phyloP scores from a whole-genome alignment of 768 basidiomycete genomes.

The Austroboletus festivus region DNA sequence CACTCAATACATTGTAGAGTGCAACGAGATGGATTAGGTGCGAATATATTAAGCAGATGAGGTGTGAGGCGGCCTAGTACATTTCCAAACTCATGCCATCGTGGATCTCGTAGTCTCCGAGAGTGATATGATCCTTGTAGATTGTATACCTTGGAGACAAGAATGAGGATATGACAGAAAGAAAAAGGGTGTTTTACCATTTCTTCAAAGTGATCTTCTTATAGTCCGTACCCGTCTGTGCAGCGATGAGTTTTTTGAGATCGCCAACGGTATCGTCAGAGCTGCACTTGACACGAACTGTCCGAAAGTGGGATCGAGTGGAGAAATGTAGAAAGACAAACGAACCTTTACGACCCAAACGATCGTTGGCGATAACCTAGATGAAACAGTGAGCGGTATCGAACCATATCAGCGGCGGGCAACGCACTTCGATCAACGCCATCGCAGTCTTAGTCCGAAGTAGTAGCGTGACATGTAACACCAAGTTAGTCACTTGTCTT shows the following conservation, averaged over 20 bases:
- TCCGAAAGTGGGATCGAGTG: constrained; percentile 6
- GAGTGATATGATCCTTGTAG: constrained; percentile 95
- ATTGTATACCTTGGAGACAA: constrained; percentile 71
- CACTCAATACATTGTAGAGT: constrained; percentile 6
- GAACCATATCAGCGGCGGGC: neutral
- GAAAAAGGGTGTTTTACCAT: constrained; percentile 58
- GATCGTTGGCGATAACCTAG: constrained; percentile 93
- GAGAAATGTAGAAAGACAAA: neutral
- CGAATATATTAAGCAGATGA: constrained; percentile 2
- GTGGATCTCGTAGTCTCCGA: constrained; percentile 88
- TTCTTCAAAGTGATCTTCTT: constrained; percentile 94
- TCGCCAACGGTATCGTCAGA: constrained; percentile 96
- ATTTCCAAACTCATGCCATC: constrained; percentile 94
- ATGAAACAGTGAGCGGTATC: constrained; percentile 7
- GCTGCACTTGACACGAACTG: constrained; percentile 94
- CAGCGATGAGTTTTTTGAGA: constrained; percentile 94
- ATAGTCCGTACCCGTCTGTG: constrained; percentile 86
- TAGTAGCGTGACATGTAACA: constrained; percentile 13
- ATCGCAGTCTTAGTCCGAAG: constrained; percentile 31
- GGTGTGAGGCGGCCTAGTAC: constrained; percentile 48
- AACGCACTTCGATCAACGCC: constrained; percentile 53
- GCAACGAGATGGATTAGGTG: neutral
- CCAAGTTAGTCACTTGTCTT: too few relatives aligned
- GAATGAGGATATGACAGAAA: neutral
- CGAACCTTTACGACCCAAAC: constrained; percentile 88